Conservation (phyloP, 2,329 filamentous ascomycete species). For the Penicillium griseofulvum region DNA sequence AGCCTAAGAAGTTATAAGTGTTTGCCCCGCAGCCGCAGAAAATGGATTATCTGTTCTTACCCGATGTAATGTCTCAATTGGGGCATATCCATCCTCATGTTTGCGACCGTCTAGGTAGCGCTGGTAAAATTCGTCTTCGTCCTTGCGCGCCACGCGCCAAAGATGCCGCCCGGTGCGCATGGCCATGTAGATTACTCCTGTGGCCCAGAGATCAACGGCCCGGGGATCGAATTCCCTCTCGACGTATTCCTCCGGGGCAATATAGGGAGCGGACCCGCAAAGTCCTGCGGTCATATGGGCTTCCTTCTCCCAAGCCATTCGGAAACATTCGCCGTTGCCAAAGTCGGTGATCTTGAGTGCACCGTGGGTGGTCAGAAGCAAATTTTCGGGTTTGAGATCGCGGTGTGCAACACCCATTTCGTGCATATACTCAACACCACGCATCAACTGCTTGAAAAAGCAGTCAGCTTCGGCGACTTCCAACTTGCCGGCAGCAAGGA, state of each 20-base stretch:
- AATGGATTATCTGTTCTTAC: conserved; percentile 57
- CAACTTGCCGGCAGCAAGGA: conserved; percentile 86
- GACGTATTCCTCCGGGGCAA: conserved; percentile 92
- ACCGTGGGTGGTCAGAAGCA: conserved; percentile 87
- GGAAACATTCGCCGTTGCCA: conserved; percentile 97
- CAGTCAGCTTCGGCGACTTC: conserved; percentile 90
- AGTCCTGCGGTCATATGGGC: conserved; percentile 97
- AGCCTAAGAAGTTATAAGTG: conserved; percentile 57
- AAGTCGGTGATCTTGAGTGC: conserved; percentile 98
- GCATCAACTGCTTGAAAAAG: conserved; percentile 99
- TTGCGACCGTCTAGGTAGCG: conserved; percentile 89
- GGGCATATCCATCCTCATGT: conserved; percentile 92
- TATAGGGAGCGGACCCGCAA: conserved; percentile 95
- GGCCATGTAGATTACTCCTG: conserved; percentile 99
- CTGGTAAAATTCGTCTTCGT: conserved; percentile 96
- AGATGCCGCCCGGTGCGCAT: conserved; percentile 96
- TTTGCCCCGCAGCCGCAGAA: not conserved
- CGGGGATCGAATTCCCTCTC: conserved; percentile 95
- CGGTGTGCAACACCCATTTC: conserved; percentile 98
- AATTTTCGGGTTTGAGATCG: conserved; percentile 94
- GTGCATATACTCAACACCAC: conserved; percentile 97
- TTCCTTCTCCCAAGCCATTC: conserved; percentile 99
- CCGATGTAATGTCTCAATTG: conserved; percentile 91
- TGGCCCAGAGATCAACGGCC: conserved; percentile 98
- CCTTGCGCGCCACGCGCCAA: conserved; percentile 94